Conservation (phyloP, 2,329 filamentous ascomycete genomes). For the Monilinia laxa region DNA sequence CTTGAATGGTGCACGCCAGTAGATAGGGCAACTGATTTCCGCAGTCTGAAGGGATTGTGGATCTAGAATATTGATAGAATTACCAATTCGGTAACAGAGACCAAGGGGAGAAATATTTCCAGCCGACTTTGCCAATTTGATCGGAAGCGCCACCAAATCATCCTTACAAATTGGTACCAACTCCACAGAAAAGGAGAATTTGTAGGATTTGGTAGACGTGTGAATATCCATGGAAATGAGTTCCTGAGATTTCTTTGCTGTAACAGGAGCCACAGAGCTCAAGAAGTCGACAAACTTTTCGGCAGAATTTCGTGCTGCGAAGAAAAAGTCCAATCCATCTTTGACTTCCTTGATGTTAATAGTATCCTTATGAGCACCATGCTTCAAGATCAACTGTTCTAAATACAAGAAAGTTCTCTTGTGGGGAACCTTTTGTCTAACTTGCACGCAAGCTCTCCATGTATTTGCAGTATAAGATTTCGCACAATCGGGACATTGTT, state of each 20-base stretch:
- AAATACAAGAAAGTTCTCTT: slow-evolving; percentile 83
- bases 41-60: slow-evolving; percentile 87
- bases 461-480: slow-evolving; percentile 97
- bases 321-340: slow-evolving; percentile 96
- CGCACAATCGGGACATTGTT: slow-evolving; percentile 91
- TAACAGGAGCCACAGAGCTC: slow-evolving; percentile 74
- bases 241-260: slow-evolving; percentile 82
- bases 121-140: slow-evolving; percentile 80
- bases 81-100: slow-evolving; percentile 86
- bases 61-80: slow-evolving; percentile 84
- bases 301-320: slow-evolving; percentile 82
- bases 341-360: slow-evolving; percentile 98
- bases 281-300: slow-evolving; percentile 92
- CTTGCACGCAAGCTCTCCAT: slow-evolving; percentile 90
- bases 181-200: slow-evolving; percentile 88
- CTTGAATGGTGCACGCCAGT: slow-evolving; percentile 87
- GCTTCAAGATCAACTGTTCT: slow-evolving; percentile 94
- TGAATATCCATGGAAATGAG: slow-evolving; percentile 92
- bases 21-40: slow-evolving; percentile 77
- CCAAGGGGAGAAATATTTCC: slow-evolving; percentile 88
- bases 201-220: slow-evolving; percentile 87
- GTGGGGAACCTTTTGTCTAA: slow-evolving; percentile 93
- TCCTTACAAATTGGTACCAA: slow-evolving; percentile 96
- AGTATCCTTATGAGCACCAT: slow-evolving; percentile 84
- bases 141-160: slow-evolving; percentile 88